Base-by-base conservation (phyloP, 257 asterid species). In the Lycium ferocissimum region DNA sequence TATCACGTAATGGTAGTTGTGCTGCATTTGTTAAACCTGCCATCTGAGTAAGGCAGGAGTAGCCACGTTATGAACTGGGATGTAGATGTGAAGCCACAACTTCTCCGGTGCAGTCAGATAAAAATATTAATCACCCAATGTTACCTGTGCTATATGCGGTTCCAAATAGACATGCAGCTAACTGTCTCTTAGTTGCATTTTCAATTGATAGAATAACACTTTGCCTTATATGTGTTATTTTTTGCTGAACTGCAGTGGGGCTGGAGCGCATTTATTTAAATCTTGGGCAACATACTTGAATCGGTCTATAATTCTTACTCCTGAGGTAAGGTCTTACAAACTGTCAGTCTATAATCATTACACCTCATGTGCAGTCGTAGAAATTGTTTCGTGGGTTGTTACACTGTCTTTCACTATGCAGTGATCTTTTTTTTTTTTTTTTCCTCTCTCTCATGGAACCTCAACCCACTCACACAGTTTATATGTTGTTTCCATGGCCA, bases 221-320 rank as follows among this genome's bases (percentile, higher is more conserved):
- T 51, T 51, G 62, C 84, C 63, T 90, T 79, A 88, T 85, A 40
- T 22, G 49, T 80, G 75, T 54, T 83, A 61, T 51, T 75, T 26
- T 78, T 58, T 88, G 18, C 22, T 63, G 61, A 71, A 80, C 84
- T 86, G 84, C 95, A 96, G 98, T 88, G 99, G 99, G 67, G 99
- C 99, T 89, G 99, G 99, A 85, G 99, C 99, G 89, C 98, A 95
- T 89, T 90, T 95, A 89, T 96, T 96, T 91, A 96, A 93, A 93
- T 95, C 99, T 20, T 96, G 99, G 99, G 92, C 95, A 0, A 91
- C 91, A 13, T 93, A 90, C 85, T 76, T 96, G 89, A 96, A 96
- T 86, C 97, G 98, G 38, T 96, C 98, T 57, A 92, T 96, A 67
- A 94, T 96, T 88, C 94, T 96, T 86, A 96, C 98, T 14, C 99